Evolutionary conservation across 805 yeast genomes (phyloP).

Genomic region (Hagleromyces aurorensis): DNA sequence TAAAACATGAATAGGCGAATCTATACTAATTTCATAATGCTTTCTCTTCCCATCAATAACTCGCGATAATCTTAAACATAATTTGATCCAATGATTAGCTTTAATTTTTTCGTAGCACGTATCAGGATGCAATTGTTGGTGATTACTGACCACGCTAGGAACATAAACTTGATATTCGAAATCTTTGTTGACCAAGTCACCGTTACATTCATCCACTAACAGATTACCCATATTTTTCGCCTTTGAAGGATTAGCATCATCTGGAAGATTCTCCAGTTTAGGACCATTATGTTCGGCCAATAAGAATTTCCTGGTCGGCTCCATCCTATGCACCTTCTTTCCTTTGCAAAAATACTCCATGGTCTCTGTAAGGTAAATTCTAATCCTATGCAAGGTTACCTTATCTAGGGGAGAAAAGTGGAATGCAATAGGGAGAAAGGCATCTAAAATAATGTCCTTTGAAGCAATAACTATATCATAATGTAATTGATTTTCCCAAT

Average conservation of each 20-base stretch:
- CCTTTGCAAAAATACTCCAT: slow-evolving; percentile 82
- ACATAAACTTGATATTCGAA: slow-evolving; percentile 81
- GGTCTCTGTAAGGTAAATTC: slow-evolving; percentile 82
- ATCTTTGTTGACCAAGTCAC: slow-evolving; percentile 64
- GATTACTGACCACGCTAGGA: slow-evolving; percentile 57
- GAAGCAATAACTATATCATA: slow-evolving; percentile 90
- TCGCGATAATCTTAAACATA: slow-evolving; percentile 71
- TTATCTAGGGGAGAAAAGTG: slow-evolving; percentile 81
- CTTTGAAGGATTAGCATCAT: slow-evolving; percentile 28
- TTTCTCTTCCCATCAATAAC: slow-evolving; percentile 64
- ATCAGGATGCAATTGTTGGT: slow-evolving; percentile 69
- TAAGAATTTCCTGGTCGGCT: slow-evolving; percentile 76
- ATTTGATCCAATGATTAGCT: slow-evolving; percentile 92
- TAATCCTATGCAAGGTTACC: slow-evolving; percentile 72
- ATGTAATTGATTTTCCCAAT: slow-evolving; percentile 88
- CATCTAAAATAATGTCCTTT: slow-evolving; percentile 77
- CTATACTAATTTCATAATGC: slow-evolving; percentile 91
- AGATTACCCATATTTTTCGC: slow-evolving; percentile 37
- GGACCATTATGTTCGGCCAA: slow-evolving; percentile 74
- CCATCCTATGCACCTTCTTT: slow-evolving; percentile 84
- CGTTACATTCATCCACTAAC: slow-evolving; percentile 36
- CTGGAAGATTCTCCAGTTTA: slow-evolving; percentile 27
- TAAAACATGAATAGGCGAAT: slow-evolving; percentile 83
- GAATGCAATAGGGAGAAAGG: slow-evolving; percentile 77
- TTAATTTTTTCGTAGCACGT: slow-evolving; percentile 73